Base-by-base conservation (phyloP, 2,329 filamentous ascomycete genomes). In the Lachnellula suecica region DNA sequence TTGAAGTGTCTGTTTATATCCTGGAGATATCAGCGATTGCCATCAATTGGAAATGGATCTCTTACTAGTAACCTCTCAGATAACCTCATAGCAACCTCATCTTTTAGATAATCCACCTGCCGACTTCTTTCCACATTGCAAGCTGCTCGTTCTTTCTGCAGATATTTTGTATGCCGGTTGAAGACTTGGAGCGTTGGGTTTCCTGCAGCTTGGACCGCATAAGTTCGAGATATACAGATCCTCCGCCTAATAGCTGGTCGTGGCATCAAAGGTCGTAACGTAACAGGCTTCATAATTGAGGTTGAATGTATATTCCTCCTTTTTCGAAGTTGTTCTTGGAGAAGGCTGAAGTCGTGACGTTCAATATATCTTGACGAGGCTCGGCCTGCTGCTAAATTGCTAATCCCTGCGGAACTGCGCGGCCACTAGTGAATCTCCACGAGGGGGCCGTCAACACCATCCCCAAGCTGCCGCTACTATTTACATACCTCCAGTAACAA, bases 1-100 rank as follows among this genome's bases (percentile, higher is more conserved):
- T 88, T 83, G 64, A 96, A 97, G 51, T 84, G 79, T 27, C 94
- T 88, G 64, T 96, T 96, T 75, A 99, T 95, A 68, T 97, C 92
- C 89, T 92, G 58, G 24, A 42, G 51, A n/a, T 23, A 47, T 63
- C 45, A 61, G 35, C 48, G 38, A 44, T 41, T 49, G 25, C 10
- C 20, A 17, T 17, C 4, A 55, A 55, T 52, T 60, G 51, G 25
- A 37, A 24, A 5, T 19, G 7, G 17, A 44, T 50, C 42, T 43
- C 70, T 49, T 74, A 92, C 88, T 61, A 97, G 77, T 45, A 99
- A 77, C 43, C 94, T 82, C 63, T 97, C 93, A 63, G 89, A 90
- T 23, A 99, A 75, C 45, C 94, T 83, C 42, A 79, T 77, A 46
- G 94, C 94, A 4, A 97, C 88, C 70, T 97, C 93, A 67, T 97